Conservation (phyloP, 2,329 filamentous ascomycete species). For the Aureobasidium mangrovei region DNA sequence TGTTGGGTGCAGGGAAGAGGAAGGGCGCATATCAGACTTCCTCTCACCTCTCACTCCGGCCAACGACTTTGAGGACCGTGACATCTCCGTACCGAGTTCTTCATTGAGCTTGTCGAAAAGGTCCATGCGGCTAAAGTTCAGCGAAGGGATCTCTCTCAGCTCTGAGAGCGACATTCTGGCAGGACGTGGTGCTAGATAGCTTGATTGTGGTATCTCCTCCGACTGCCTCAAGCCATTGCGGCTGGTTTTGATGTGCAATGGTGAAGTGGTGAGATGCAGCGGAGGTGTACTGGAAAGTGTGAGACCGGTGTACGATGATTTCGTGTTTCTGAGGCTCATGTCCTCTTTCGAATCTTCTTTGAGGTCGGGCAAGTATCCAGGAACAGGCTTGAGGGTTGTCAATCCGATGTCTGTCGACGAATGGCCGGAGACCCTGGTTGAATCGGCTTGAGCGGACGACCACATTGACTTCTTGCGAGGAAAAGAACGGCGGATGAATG, state of each 20-base stretch:
- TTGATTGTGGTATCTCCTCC: not conserved
- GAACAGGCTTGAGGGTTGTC: slow-evolving; percentile 17
- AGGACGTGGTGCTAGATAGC: slow-evolving; percentile 1
- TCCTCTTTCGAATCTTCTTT: slow-evolving; percentile 43
- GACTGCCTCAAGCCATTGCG: not conserved
- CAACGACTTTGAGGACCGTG: slow-evolving; percentile 31
- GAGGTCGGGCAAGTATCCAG: slow-evolving; percentile 33
- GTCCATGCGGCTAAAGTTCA: slow-evolving; percentile 41
- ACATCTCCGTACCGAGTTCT: slow-evolving; percentile 27
- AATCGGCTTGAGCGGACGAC: slow-evolving; percentile 9
- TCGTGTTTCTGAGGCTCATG: slow-evolving; percentile 29
- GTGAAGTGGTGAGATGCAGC: slow-evolving; percentile 14
- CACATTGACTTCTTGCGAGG: slow-evolving; percentile 16
- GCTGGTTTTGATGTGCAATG: not conserved
- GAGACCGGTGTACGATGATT: slow-evolving; percentile 5
- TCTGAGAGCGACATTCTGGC: slow-evolving; percentile 25
- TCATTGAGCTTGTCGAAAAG: slow-evolving; percentile 38
- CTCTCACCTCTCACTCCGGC: slow-evolving; percentile 24
- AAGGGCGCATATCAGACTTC: slow-evolving; percentile 24
- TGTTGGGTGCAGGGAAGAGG: slow-evolving; percentile 29
- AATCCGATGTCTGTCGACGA: slow-evolving; percentile 22
- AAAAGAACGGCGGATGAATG: slow-evolving; percentile 18
- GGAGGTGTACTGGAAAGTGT: slow-evolving; percentile 17
- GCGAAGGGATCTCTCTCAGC: slow-evolving; percentile 35
- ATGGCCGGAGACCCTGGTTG: slow-evolving; percentile 16